Conservation (phyloP, 2,329 filamentous ascomycete species). For the Dactylellina leptospora region DNA sequence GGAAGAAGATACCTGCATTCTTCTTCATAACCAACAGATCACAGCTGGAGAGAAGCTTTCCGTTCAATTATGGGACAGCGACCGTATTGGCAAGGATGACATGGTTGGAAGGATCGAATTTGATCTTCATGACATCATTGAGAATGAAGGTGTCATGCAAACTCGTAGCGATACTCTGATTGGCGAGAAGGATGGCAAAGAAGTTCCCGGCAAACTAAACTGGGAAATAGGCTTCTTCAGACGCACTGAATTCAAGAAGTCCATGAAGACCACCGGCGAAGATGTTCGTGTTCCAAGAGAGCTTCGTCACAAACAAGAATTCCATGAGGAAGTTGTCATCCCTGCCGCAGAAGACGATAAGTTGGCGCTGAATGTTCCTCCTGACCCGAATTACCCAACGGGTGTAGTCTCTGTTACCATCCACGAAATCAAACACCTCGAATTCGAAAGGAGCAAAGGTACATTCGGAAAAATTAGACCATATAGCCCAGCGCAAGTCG, state of each 20-base stretch:
- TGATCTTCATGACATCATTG: conserved; percentile 89
- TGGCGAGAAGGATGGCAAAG: conserved; percentile 81
- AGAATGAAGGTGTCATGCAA: conserved; percentile 92
- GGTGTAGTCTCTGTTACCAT: conserved; percentile 86
- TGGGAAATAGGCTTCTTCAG: conserved; percentile 97
- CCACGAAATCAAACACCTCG: conserved; percentile 93
- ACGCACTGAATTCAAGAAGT: conserved; percentile 85
- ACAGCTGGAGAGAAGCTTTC: conserved; percentile 76
- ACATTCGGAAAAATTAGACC: conserved; percentile 71
- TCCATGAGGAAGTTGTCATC: conserved; percentile 87
- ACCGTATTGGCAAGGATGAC: conserved; percentile 76
- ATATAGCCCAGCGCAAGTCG: conserved; percentile 51
- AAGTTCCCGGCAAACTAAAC: conserved; percentile 91
- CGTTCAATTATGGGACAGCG: conserved; percentile 78
- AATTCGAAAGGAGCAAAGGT: conserved; percentile 89
- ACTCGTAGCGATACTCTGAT: conserved; percentile 83
- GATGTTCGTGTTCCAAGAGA: conserved; percentile 75
- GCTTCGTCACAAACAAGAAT: conserved; percentile 75
- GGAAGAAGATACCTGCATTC: conserved; percentile 75
- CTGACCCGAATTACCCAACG: conserved; percentile 94
- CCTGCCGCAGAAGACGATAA: conserved; percentile 79
- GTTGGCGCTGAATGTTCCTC: conserved; percentile 86
- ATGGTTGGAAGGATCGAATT: conserved; percentile 78
- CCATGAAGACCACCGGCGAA: conserved; percentile 85
- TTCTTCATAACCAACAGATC: conserved; percentile 75